A percentile compares a stretch with the other conserved stretches of the same genome.
Conservation (phyloP, 1,284 basidiomycete genomes). For the Agaricales sp. region DNA sequence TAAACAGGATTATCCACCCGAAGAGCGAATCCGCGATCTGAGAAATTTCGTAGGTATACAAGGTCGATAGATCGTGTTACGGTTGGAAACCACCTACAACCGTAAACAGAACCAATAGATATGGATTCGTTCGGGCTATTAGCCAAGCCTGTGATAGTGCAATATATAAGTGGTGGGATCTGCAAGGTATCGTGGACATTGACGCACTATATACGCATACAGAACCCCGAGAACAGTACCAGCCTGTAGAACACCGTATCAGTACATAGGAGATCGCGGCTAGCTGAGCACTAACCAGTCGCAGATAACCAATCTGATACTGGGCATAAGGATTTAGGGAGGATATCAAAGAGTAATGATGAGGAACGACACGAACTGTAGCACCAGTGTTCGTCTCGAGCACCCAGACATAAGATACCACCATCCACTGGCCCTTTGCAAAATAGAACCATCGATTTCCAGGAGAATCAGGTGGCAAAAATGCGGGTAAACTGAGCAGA, state of each 20-base stretch:
- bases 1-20: constrained; percentile 34
- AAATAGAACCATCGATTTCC: constrained; percentile 27
- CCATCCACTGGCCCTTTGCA: constrained; percentile 38
- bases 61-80: not conserved
- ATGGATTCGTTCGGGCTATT: constrained; percentile 32
- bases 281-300: constrained; percentile 25
- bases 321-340: constrained; percentile 2
- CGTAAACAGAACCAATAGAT: constrained; percentile 30
- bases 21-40: constrained; percentile 36
- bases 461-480: constrained; percentile 26
- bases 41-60: not conserved
- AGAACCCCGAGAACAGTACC: constrained; percentile 35
- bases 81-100: constrained; percentile 22
- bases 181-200: constrained; percentile 14
- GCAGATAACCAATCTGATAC: constrained; percentile 36
- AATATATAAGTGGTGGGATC: no score
- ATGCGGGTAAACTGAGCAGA: constrained; percentile 32
- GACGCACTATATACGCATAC: constrained; percentile 37
- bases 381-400: constrained; percentile 42
- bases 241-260: constrained; percentile 17
- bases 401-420: constrained; percentile 41
- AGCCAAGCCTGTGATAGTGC: constrained; percentile 28
- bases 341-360: not conserved
- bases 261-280: not conserved
- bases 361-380: constrained; percentile 20